Percentiles rank a stretch among this genome's conserved stretches.
phyloP scores from a whole-genome alignment of 371 early-diverging fungal species.

The Sporodiniella umbellata region DNA sequence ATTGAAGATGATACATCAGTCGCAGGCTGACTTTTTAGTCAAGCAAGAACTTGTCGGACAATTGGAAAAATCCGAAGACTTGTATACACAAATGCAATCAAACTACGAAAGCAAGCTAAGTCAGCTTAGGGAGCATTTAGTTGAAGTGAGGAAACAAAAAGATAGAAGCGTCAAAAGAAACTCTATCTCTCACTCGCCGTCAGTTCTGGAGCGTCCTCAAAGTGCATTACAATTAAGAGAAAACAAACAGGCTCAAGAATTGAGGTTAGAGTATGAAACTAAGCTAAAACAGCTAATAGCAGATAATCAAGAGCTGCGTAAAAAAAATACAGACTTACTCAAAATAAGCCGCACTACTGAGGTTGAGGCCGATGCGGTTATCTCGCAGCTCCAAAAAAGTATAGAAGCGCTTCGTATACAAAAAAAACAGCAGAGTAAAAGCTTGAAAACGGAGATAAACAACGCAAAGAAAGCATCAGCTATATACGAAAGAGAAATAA shows the following conservation, averaged over 20 bases:
- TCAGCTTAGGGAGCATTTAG: slow-evolving; percentile 53
- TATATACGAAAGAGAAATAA: slow-evolving; percentile 62
- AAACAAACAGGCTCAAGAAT: slow-evolving; percentile 28
- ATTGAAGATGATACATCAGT: slow-evolving; percentile 56
- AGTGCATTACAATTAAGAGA: slow-evolving; percentile 22
- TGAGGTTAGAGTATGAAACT: slow-evolving; percentile 53
- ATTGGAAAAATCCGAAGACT: slow-evolving; percentile 54
- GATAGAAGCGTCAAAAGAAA: slow-evolving; percentile 31
- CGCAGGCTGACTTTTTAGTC: slow-evolving; percentile 64
- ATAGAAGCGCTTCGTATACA: slow-evolving; percentile 61
- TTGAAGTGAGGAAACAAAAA: slow-evolving; percentile 56
- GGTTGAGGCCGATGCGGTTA: slow-evolving; percentile 33
- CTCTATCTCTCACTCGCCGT: background rate
- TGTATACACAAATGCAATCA: slow-evolving; percentile 49
- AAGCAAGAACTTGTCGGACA: slow-evolving; percentile 53
- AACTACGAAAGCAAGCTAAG: slow-evolving; percentile 67
- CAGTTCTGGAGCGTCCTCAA: background rate
- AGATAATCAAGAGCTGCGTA: slow-evolving; percentile 59
- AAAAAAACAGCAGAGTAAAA: slow-evolving; percentile 66
- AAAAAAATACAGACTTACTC: slow-evolving; percentile 50
- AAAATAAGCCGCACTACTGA: slow-evolving; percentile 42
- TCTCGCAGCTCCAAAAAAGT: slow-evolving; percentile 36
- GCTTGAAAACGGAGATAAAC: slow-evolving; percentile 61
- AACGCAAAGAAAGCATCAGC: slow-evolving; percentile 53
- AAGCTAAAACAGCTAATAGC: slow-evolving; percentile 60